phyloP scores from a whole-genome alignment of 2,329 filamentous ascomycete species.

The Stagonosporopsis vannaccii region DNA sequence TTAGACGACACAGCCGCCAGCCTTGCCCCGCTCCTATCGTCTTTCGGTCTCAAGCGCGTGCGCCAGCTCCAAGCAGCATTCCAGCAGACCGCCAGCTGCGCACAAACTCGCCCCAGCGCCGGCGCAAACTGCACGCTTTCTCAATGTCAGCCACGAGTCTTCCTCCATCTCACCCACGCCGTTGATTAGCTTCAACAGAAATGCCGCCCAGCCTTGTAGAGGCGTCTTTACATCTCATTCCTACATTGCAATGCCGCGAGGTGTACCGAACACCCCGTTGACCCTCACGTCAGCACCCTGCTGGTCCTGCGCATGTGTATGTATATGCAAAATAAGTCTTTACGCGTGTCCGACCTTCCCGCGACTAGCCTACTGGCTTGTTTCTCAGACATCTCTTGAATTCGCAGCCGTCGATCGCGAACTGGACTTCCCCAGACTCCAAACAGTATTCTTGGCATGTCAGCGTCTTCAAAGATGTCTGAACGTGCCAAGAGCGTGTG shows the following conservation, averaged over 20 bases:
- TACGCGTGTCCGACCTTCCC: not conserved
- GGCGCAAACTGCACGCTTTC: not conserved
- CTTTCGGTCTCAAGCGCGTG: not conserved
- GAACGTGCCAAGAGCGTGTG: too few species aligned
- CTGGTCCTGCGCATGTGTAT: slow-evolving; percentile 1
- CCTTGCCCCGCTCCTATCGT: not conserved
- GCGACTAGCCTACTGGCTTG: not conserved
- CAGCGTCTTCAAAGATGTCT: not conserved
- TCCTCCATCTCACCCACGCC: too few species aligned
- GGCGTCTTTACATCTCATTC: not conserved
- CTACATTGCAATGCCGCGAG: not conserved
- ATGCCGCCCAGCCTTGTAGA: too few species aligned
- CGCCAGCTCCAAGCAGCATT: not conserved
- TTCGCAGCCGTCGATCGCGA: not conserved
- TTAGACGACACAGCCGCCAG: not conserved
- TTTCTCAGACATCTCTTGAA: not conserved
- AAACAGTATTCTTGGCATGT: not conserved
- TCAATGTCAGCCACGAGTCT: too few species aligned
- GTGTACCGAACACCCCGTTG: not conserved
- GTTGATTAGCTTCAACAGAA: too few species aligned
- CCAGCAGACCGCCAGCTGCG: not conserved
- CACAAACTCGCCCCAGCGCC: not conserved
- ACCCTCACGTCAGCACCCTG: slow-evolving; percentile 6
- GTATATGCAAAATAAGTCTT: not conserved
- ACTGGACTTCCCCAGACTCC: not conserved